Conservation (phyloP, 305 asterid genomes). For the Rubia occidens region DNA sequence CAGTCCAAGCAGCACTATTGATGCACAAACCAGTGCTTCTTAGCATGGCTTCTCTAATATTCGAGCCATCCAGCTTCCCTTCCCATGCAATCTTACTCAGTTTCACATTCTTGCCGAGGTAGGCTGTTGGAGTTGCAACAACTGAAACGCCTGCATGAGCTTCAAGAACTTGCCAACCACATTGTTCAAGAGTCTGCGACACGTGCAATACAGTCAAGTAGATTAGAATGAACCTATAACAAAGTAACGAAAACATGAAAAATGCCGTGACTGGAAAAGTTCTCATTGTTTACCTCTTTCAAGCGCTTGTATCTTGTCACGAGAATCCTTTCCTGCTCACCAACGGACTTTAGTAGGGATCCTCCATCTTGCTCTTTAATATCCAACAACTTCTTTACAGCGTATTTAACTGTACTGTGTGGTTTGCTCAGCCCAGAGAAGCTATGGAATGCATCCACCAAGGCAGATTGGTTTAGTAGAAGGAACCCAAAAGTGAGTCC, state of each 20-base stretch:
- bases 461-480: slow-evolving; percentile 49
- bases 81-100: slow-evolving; percentile 29
- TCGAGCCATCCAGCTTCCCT: slow-evolving; percentile 54
- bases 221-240: slow-evolving; percentile 4
- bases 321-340: slow-evolving; percentile 55
- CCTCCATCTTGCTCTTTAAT: slow-evolving; percentile 49
- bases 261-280: too few species aligned
- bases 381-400: slow-evolving; percentile 78
- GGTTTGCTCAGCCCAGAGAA: slow-evolving; percentile 79
- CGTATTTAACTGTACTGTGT: slow-evolving; percentile 67
- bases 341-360: slow-evolving; percentile 41
- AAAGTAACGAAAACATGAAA: background rate
- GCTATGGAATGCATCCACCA: slow-evolving; percentile 66
- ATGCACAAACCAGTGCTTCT: slow-evolving; percentile 79
- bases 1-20: slow-evolving; percentile 84
- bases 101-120: slow-evolving; percentile 57
- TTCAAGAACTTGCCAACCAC: slow-evolving; percentile 86
- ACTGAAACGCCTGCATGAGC: slow-evolving; percentile 74
- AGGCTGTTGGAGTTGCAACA: slow-evolving; percentile 70
- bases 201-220: slow-evolving; percentile 14
- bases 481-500: slow-evolving; percentile 79
- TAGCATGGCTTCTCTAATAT: slow-evolving; percentile 74
- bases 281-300: slow-evolving; percentile 53
- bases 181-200: slow-evolving; percentile 50
- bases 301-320: slow-evolving; percentile 53